These are phyloP conservation scores for Phoma herbarum DNA, from an alignment of 2,329 filamentous ascomycete species.

Conservation along the genomic window DNA sequence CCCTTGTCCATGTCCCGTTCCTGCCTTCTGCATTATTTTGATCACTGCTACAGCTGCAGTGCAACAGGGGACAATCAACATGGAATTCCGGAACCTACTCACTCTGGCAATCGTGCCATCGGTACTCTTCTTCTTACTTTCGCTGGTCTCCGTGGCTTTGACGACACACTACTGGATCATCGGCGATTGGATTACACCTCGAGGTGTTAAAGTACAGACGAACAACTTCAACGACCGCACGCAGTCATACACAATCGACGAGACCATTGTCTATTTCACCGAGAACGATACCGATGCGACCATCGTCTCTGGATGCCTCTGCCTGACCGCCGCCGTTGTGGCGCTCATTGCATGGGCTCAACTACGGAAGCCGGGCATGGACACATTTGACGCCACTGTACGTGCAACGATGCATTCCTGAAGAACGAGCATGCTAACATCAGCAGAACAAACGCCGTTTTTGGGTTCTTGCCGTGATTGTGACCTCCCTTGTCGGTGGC, in stretches of 20 bases:
- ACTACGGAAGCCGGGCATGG: conserved; percentile 36
- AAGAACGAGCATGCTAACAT: conserved; percentile 14
- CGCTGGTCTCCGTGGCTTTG: conserved; percentile 39
- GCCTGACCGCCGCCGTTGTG: conserved; percentile 34
- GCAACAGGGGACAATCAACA: conserved; percentile 16
- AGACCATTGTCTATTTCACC: conserved; percentile 41
- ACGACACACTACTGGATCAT: conserved; percentile 45
- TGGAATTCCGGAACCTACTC: conserved; percentile 35
- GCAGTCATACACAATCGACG: conserved; percentile 30
- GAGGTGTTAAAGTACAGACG: conserved; percentile 31
- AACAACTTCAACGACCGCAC: conserved; percentile 29
- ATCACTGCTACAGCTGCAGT: conserved; percentile 15
- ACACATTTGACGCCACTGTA: conserved; percentile 36
- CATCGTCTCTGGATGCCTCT: conserved; percentile 39
- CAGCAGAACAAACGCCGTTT: conserved; percentile 38
- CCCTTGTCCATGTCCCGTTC: conserved; percentile 14
- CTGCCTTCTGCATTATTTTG: conserved; percentile 13
- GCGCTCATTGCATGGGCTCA: conserved; percentile 38
- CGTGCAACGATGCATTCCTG: not conserved
- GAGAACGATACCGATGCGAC: conserved; percentile 37
- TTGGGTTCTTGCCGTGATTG: conserved; percentile 34
- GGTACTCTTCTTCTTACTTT: conserved; percentile 39
- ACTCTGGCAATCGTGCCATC: conserved; percentile 35
- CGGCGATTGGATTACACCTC: conserved; percentile 38
- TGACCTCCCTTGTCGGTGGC: conserved; percentile 29